Evolutionary conservation across 1,139 yeast genomes (phyloP).

Genomic region (Pichia sp.): DNA sequence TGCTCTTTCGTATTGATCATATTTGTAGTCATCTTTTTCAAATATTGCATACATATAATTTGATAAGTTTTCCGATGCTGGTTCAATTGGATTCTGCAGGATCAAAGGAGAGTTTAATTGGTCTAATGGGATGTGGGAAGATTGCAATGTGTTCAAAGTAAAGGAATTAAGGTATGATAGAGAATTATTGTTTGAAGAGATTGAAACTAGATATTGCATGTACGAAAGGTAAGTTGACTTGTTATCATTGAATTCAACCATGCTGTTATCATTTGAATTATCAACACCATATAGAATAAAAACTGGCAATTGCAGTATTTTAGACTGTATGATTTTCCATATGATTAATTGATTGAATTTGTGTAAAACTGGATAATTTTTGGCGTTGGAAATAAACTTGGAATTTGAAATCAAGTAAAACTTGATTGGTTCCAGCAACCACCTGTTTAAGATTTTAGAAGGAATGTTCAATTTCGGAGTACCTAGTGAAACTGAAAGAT

Average conservation of each 20-base stretch:
- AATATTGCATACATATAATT: slow-evolving; percentile 58
- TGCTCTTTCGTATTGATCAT: slow-evolving; percentile 61
- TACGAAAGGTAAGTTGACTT: slow-evolving; percentile 45
- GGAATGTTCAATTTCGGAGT: slow-evolving; percentile 46
- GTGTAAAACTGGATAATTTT: slow-evolving; percentile 55
- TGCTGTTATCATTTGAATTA: slow-evolving; percentile 18
- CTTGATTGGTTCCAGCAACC: slow-evolving; percentile 61
- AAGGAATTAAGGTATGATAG: slow-evolving; percentile 23
- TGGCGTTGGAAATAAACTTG: slow-evolving; percentile 49
- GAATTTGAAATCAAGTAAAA: slow-evolving; percentile 48
- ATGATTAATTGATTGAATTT: slow-evolving; percentile 46
- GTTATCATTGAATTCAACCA: slow-evolving; percentile 10
- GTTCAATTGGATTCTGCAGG: slow-evolving; percentile 57
- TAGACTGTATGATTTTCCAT: slow-evolving; percentile 31
- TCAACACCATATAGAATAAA: slow-evolving; percentile 41
- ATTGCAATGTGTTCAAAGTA: slow-evolving; percentile 17
- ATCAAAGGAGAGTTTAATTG: slow-evolving; percentile 8
- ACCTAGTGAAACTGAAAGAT: slow-evolving; percentile 51
- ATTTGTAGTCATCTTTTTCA: slow-evolving; percentile 64
- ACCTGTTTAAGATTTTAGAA: slow-evolving; percentile 41
- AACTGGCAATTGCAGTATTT: slow-evolving; percentile 26
- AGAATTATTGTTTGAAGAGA: slow-evolving; percentile 20
- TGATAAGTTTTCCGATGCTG: slow-evolving; percentile 51
- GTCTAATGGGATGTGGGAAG: slow-evolving; percentile 11
- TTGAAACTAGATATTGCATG: slow-evolving; percentile 19